Conservation (phyloP, 345 rosid species). For the thale cress (Arabidopsis thaliana) region TAIR10.1 NC_003076.8:3112501-3113000, state of each 20-base stretch:
- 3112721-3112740: slow-evolving; percentile 81
- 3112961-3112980: slow-evolving; percentile 66
- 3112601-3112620: slow-evolving; percentile 73
- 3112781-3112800: slow-evolving; percentile 64
- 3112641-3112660: slow-evolving; percentile 88
- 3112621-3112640: slow-evolving; percentile 67
- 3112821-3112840: slow-evolving; percentile 53
- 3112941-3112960: slow-evolving; percentile 53
- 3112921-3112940: slow-evolving; percentile 49
- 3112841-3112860: slow-evolving; percentile 48
- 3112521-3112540: slow-evolving; percentile 69
- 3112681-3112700: slow-evolving; percentile 92
- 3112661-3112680: slow-evolving; percentile 78
- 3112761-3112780: slow-evolving; percentile 66
- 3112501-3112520: slow-evolving; percentile 70
- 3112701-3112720: slow-evolving; percentile 83
- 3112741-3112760: slow-evolving; percentile 78
- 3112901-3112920: slow-evolving; percentile 92
- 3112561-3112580: slow-evolving; percentile 86
- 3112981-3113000: slow-evolving; percentile 87
- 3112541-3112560: slow-evolving; percentile 56
- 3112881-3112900: slow-evolving; percentile 76
- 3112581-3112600: slow-evolving; percentile 74
- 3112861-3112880: slow-evolving; percentile 70
- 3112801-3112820: slow-evolving; percentile 61